phyloP scores from a whole-genome alignment of 2,329 filamentous ascomycete species.

The Tolypocladium endophyticum region DNA sequence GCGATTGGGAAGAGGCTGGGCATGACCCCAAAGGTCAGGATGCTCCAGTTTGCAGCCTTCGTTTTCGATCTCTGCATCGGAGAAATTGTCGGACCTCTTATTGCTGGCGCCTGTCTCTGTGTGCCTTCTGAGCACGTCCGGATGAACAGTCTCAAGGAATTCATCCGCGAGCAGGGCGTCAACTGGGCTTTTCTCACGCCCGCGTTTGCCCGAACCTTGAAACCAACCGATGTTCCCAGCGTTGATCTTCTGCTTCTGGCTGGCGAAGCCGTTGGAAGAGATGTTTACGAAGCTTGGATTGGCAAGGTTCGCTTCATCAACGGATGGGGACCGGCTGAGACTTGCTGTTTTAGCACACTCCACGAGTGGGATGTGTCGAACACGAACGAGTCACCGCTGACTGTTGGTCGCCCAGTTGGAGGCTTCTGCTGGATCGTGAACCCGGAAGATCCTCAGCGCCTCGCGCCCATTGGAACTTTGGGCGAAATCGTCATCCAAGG shows the following conservation, averaged over 20 bases:
- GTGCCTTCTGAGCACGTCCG: slow-evolving; percentile 2
- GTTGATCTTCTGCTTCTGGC: slow-evolving; percentile 2
- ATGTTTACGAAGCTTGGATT: background rate
- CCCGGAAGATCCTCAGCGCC: background rate
- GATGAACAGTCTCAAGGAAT: background rate
- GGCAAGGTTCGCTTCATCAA: background rate
- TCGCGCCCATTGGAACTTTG: background rate
- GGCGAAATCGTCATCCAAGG: background rate
- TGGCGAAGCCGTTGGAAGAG: slow-evolving; percentile 2
- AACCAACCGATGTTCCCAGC: background rate
- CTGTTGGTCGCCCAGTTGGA: background rate
- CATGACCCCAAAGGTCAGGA: background rate
- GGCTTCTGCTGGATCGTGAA: background rate
- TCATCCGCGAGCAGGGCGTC: slow-evolving; percentile 1
- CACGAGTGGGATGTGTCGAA: background rate
- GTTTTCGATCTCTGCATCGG: slow-evolving; percentile 4
- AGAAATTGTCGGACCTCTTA: slow-evolving; percentile 4
- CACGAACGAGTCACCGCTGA: background rate
- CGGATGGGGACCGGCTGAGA: background rate
- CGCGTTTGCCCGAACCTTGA: background rate
- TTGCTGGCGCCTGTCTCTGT: slow-evolving; percentile 3
- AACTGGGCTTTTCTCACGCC: slow-evolving; percentile 3
- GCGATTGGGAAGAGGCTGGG: background rate
- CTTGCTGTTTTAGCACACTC: background rate
- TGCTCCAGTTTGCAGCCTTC: slow-evolving; percentile 5